Evolutionary conservation across 352 stramenopile genomes (phyloP).

Genomic region (Pythium sukuiense): DNA sequence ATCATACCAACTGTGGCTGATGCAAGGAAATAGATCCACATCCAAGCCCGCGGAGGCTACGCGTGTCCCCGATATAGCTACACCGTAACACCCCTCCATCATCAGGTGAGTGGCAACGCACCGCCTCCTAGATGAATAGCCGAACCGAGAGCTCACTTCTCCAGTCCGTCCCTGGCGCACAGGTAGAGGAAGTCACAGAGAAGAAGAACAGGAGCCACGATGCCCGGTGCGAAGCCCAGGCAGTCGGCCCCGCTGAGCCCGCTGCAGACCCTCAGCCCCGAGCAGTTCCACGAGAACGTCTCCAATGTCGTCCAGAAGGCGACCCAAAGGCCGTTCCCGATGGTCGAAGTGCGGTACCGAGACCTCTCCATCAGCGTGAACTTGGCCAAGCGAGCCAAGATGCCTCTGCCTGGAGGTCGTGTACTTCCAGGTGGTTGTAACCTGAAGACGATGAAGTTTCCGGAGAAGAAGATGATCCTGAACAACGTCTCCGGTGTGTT

Average conservation of each 20-base stretch:
- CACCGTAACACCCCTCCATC: background rate
- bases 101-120: background rate
- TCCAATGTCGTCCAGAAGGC: slow-evolving; percentile 23
- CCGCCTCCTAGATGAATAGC: background rate
- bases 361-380: slow-evolving; percentile 41
- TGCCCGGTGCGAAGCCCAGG: slow-evolving; percentile 11
- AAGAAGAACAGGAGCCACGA: background rate
- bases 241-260: slow-evolving; percentile 1
- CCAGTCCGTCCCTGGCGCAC: background rate
- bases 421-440: slow-evolving; percentile 4
- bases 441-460: background rate
- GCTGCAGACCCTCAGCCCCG: slow-evolving; percentile 23
- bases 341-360: slow-evolving; percentile 37
- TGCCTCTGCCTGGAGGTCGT: slow-evolving; percentile 5
- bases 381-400: slow-evolving; percentile 26
- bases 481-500: slow-evolving; percentile 36
- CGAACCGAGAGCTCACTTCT: slow-evolving; percentile 1
- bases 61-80: too few relatives aligned
- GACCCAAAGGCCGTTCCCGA: slow-evolving; percentile 26
- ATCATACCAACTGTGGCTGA: too few relatives aligned
- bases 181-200: background rate
- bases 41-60: too few relatives aligned
- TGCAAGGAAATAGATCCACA: too few relatives aligned
- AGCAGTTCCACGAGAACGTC: slow-evolving; percentile 32
- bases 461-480: background rate